These are phyloP conservation scores for Suillus luteus DNA, from an alignment of 768 basidiomycete species.

Conservation along the genomic window DNA sequence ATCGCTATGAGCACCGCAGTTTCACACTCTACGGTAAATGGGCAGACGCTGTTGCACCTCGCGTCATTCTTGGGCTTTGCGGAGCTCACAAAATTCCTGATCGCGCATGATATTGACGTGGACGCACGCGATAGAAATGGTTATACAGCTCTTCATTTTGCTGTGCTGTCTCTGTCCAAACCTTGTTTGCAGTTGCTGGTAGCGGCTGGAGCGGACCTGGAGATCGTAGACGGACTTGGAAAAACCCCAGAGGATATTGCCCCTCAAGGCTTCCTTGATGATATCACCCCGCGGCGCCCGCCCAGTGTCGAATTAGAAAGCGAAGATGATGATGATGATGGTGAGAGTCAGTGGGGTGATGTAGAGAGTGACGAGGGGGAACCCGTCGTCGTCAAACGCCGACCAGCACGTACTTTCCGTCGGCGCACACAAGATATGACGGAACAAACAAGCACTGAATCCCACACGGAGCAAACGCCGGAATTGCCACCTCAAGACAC, in stretches of 20 bases:
- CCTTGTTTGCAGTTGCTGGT: slow-evolving; percentile 69
- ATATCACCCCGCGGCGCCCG: slow-evolving; percentile 22
- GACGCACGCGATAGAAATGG: slow-evolving; percentile 90
- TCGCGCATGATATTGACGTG: slow-evolving; percentile 71
- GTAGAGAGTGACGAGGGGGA: slow-evolving; percentile 66
- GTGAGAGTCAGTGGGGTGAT: slow-evolving; percentile 69
- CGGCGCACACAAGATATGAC: slow-evolving; percentile 29
- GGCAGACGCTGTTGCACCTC: slow-evolving; percentile 89
- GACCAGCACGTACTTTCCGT: slow-evolving; percentile 36
- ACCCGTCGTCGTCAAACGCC: slow-evolving; percentile 30
- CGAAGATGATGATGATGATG: slow-evolving; percentile 42
- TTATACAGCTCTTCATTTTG: slow-evolving; percentile 87
- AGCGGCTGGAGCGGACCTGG: slow-evolving; percentile 77
- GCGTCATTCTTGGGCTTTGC: slow-evolving; percentile 79
- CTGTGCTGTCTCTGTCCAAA: slow-evolving; percentile 63
- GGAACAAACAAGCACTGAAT: slow-evolving; percentile 14
- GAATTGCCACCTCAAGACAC: slow-evolving; percentile 14
- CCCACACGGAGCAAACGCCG: slow-evolving; percentile 3
- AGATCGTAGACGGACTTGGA: slow-evolving; percentile 72
- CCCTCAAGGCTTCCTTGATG: slow-evolving; percentile 47
- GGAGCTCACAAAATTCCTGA: slow-evolving; percentile 68
- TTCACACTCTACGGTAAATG: slow-evolving; percentile 67
- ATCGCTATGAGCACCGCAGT: slow-evolving; percentile 56
- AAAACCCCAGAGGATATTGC: slow-evolving; percentile 68
- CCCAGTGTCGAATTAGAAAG: slow-evolving; percentile 27